Percentiles rank a stretch among this genome's conserved stretches.
phyloP scores from a whole-genome alignment of 2,329 filamentous ascomycete genomes.

The Xenoacremonium recifei region DNA sequence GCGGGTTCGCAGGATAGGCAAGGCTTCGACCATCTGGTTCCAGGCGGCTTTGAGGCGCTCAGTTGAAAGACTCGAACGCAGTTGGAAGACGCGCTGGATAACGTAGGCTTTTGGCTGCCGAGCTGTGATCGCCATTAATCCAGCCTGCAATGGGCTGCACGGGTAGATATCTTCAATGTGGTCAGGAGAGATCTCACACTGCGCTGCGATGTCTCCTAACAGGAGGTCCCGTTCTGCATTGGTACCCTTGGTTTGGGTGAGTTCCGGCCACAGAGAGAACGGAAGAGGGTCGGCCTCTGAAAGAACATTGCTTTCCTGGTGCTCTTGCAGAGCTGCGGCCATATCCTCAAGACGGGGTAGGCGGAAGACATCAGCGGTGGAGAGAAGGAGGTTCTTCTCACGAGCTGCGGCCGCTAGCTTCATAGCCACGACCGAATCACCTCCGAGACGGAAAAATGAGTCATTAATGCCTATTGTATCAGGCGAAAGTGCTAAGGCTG shows the following conservation, averaged over 20 bases:
- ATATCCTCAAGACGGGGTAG: conserved; percentile 1
- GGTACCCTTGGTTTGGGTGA: no score
- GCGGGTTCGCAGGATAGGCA: conserved; percentile 5
- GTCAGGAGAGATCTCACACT: conserved; percentile 2
- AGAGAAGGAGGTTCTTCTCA: not conserved
- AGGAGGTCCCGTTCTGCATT: no score
- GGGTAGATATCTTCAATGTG: not conserved
- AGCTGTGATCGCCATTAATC: not conserved
- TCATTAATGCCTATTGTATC: conserved; percentile 20
- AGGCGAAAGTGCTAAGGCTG: conserved; percentile 13
- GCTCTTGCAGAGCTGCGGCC: no score
- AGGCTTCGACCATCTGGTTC: not conserved
- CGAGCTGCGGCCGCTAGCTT: conserved; percentile 6
- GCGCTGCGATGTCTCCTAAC: not conserved
- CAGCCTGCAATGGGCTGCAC: not conserved
- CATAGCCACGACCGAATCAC: conserved; percentile 43
- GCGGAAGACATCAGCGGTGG: conserved; percentile 11
- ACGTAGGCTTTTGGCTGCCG: not conserved
- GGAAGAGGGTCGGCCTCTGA: not conserved
- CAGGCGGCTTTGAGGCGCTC: not conserved
- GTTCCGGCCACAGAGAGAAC: not conserved
- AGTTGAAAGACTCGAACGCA: not conserved
- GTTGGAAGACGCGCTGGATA: not conserved
- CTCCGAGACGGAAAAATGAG: conserved; percentile 32
- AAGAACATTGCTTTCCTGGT: not conserved